phyloP scores from a whole-genome alignment of 768 basidiomycete species.

The Crepidotus variabilis region DNA sequence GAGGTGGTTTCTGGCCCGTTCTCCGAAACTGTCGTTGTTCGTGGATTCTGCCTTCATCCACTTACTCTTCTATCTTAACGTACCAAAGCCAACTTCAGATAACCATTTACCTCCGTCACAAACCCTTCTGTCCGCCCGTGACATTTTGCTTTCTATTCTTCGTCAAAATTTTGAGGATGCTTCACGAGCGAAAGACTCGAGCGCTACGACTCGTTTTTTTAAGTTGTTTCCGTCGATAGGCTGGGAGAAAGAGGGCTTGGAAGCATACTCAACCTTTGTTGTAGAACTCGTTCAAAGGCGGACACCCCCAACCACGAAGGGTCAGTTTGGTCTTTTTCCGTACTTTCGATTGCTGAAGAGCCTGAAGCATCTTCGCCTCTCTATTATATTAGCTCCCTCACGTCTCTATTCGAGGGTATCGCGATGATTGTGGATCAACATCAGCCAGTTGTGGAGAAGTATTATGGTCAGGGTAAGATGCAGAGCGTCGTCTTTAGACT shows the following conservation, averaged over 20 bases:
- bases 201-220: conserved; percentile 90
- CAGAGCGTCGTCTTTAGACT: conserved; percentile 67
- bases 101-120: conserved; percentile 84
- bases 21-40: conserved; percentile 82
- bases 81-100: conserved; percentile 79
- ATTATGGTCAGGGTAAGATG: conserved; percentile 93
- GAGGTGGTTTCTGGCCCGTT: conserved; percentile 81
- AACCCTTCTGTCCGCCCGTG: conserved; percentile 71
- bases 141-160: conserved; percentile 75
- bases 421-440: conserved; percentile 97
- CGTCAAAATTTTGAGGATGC: conserved; percentile 78
- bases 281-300: conserved; percentile 83
- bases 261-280: conserved; percentile 91
- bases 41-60: conserved; percentile 21
- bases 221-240: conserved; percentile 95
- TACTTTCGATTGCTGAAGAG: conserved; percentile 9
- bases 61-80: conserved; percentile 4
- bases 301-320: conserved; percentile 76
- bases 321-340: conserved; percentile 34
- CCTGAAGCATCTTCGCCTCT: conserved; percentile 81
- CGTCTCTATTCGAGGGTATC: conserved; percentile 90
- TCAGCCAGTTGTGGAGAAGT: conserved; percentile 96
- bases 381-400: conserved; percentile 87
- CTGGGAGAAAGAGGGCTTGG: conserved; percentile 88
- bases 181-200: conserved; percentile 76